Percentiles rank a stretch among this genome's conserved stretches.
phyloP scores from a whole-genome alignment of 305 asterid genomes.

The Solanum hybrid region DNA sequence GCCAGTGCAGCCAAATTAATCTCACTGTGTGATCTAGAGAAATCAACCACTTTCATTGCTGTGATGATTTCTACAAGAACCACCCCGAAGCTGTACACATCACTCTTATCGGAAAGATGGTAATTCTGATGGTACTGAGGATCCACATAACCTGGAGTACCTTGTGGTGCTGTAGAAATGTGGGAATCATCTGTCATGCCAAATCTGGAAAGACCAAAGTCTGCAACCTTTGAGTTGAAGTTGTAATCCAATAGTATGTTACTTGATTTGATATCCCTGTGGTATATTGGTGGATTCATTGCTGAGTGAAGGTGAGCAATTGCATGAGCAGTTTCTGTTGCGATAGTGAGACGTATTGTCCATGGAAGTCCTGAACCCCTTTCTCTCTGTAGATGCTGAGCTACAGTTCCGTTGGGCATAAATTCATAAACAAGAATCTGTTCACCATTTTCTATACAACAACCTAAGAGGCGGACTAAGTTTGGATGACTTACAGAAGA shows the following conservation, averaged over 20 bases:
- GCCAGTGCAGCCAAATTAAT: constrained; percentile 87
- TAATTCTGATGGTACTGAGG: constrained; percentile 96
- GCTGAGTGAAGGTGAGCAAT: constrained; percentile 86
- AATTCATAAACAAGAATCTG: constrained; percentile 90
- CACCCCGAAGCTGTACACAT: constrained; percentile 91
- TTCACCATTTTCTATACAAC: constrained; percentile 79
- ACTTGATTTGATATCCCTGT: constrained; percentile 84
- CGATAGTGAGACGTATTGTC: constrained; percentile 85
- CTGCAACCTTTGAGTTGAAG: constrained; percentile 88
- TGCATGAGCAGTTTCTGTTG: constrained; percentile 84
- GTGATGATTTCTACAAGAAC: constrained; percentile 87
- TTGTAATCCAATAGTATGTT: constrained; percentile 69
- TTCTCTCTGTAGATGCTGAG: constrained; percentile 85
- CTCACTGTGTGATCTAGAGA: constrained; percentile 72
- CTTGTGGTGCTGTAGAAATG: constrained; percentile 94
- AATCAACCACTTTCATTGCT: constrained; percentile 79
- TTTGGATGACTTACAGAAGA: constrained; percentile 90
- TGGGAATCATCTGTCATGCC: constrained; percentile 93
- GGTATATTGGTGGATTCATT: constrained; percentile 82
- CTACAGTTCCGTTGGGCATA: constrained; percentile 87
- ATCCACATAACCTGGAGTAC: constrained; percentile 92
- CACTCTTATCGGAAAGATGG: constrained; percentile 95
- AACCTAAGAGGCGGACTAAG: constrained; percentile 84
- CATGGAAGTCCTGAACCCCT: constrained; percentile 71
- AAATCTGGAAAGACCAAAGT: constrained; percentile 84